These are phyloP conservation scores for Pythium folliculosum DNA, from an alignment of 352 stramenopile genomes.

Conservation along the genomic window DNA sequence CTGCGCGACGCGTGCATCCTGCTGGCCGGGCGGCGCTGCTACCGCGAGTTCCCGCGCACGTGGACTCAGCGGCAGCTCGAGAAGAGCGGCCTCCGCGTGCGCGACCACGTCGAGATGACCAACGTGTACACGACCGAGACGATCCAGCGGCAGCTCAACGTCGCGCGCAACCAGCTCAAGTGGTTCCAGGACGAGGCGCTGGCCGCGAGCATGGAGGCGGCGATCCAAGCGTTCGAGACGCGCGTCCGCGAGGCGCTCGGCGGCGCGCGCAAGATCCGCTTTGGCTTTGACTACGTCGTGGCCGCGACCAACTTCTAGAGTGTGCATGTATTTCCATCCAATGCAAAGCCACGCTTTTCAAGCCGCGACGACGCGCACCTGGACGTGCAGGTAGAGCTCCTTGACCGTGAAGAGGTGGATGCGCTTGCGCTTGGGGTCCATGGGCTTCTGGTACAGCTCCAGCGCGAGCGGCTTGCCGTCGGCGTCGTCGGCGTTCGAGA, in stretches of 20 bases:
- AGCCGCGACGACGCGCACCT: constrained; percentile 34
- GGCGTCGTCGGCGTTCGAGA: constrained; percentile 3
- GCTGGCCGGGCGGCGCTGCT: constrained; percentile 66
- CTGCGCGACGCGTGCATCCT: constrained; percentile 80
- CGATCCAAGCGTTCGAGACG: constrained; percentile 41
- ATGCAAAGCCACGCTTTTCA: not conserved
- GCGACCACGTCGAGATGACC: constrained; percentile 54
- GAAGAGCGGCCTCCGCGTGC: constrained; percentile 39
- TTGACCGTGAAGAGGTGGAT: constrained; percentile 79
- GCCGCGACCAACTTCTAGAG: constrained; percentile 29
- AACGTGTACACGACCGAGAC: constrained; percentile 76
- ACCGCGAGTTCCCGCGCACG: constrained; percentile 78
- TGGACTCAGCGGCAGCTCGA: constrained; percentile 67
- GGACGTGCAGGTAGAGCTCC: constrained; percentile 64
- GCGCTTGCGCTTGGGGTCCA: constrained; percentile 62
- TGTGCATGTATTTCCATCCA: too few species aligned
- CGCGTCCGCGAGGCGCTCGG: constrained; percentile 29
- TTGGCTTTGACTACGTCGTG: constrained; percentile 89
- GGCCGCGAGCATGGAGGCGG: constrained; percentile 25
- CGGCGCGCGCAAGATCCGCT: constrained; percentile 30
- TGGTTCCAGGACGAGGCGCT: constrained; percentile 53
- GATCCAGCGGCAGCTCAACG: constrained; percentile 82
- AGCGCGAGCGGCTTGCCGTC: constrained; percentile 35
- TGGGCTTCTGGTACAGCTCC: constrained; percentile 73
- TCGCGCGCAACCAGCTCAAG: constrained; percentile 70